Evolutionary conservation across 768 basidiomycete species (phyloP).

Genomic region (Lactarius vividus): DNA sequence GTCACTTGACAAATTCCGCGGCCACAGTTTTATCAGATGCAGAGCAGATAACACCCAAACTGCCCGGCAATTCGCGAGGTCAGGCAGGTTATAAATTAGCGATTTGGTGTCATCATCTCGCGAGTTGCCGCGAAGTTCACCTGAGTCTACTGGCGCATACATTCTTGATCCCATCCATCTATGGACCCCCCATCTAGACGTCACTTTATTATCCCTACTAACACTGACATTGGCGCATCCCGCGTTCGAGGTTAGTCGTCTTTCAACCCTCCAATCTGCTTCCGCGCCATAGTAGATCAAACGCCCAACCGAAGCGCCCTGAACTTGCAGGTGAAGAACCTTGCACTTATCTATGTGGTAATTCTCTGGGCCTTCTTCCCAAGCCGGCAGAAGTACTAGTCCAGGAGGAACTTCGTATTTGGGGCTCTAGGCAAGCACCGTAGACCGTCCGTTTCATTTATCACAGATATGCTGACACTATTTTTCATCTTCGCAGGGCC

Average conservation of each 20-base stretch:
- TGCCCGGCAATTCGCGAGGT: too few species aligned
- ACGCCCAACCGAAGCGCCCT: constrained; percentile 16
- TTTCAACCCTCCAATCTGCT: constrained; percentile 1
- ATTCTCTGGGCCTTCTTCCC: constrained; percentile 85
- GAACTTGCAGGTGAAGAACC: constrained; percentile 42
- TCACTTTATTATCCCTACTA: constrained; percentile 41
- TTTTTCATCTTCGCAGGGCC: constrained; percentile 47
- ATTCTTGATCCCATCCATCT: not conserved
- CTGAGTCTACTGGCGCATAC: not conserved
- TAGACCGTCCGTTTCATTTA: constrained; percentile 21
- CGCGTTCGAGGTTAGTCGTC: constrained; percentile 23
- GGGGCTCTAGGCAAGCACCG: constrained; percentile 63
- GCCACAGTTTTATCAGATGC: not conserved
- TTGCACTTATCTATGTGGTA: constrained; percentile 90
- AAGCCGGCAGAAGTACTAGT: constrained; percentile 70
- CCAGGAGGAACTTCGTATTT: constrained; percentile 78
- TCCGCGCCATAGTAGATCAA: constrained; percentile 15
- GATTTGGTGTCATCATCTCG: not conserved
- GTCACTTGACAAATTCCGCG: not conserved
- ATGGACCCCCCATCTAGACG: constrained; percentile 21
- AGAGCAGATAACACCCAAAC: not conserved
- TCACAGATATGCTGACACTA: constrained; percentile 22
- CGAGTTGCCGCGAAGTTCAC: not conserved
- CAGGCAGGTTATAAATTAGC: too few species aligned
- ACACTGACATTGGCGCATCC: constrained; percentile 47